Conservation (phyloP, 169 alveolate genomes). For the Haemoproteus tartakovskyi region DNA sequence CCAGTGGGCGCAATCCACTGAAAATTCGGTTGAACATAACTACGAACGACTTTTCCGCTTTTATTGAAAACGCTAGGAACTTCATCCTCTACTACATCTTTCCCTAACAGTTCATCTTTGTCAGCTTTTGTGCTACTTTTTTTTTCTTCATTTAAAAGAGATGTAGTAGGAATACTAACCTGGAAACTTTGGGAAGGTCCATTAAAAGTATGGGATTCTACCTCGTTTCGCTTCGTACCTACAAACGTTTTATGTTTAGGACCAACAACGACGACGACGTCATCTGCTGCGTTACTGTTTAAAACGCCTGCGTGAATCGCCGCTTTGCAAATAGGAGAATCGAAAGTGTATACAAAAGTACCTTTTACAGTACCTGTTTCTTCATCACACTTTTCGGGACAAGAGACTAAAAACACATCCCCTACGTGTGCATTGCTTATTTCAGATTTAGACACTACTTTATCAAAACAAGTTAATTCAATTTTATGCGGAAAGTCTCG, state of each 20-base stretch:
- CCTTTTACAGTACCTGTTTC: constrained; percentile 77
- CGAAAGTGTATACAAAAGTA: constrained; percentile 85
- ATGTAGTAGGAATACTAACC: constrained; percentile 43
- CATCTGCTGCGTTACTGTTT: constrained; percentile 72
- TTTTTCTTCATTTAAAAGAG: constrained; percentile 30
- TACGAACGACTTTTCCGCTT: too few species aligned
- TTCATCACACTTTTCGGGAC: constrained; percentile 66
- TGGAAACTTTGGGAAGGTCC: constrained; percentile 33
- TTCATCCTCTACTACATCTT: neutral
- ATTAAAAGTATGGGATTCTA: constrained; percentile 41
- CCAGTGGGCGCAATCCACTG: constrained; percentile 53
- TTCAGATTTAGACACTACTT: constrained; percentile 69
- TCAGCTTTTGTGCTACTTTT: constrained; percentile 22
- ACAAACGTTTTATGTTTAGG: constrained; percentile 30
- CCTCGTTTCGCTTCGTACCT: constrained; percentile 45
- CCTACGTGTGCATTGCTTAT: constrained; percentile 66
- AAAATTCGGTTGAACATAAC: constrained; percentile 41
- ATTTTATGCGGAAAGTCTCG: constrained; percentile 66
- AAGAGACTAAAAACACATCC: constrained; percentile 62
- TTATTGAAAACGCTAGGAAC: too few species aligned
- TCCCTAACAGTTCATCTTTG: constrained; percentile 11
- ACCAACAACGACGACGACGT: constrained; percentile 62
- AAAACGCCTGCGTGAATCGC: constrained; percentile 89
- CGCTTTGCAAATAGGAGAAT: constrained; percentile 88
- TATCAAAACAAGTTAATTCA: constrained; percentile 76